phyloP scores from a whole-genome alignment of 148 eudicot genomes.

The Beta vulgaris region DNA sequence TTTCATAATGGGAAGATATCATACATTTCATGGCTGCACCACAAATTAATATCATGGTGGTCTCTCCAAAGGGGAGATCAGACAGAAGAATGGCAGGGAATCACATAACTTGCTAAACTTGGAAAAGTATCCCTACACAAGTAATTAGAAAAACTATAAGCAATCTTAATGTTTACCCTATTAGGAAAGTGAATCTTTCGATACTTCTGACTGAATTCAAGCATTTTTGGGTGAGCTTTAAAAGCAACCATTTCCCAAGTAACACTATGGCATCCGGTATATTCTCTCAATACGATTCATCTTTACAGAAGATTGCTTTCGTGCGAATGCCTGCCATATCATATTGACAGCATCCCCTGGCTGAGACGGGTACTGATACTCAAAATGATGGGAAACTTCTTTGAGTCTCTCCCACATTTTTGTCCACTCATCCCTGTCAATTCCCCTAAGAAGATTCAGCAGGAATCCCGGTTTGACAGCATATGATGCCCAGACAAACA shows the following conservation, averaged over 20 bases:
- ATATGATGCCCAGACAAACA: conserved; percentile 66
- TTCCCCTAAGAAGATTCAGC: conserved; percentile 61
- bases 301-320: conserved; percentile 37
- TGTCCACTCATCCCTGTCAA: conserved; percentile 66
- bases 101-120: conserved; percentile 4
- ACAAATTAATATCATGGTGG: background rate
- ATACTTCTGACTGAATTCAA: conserved; percentile 4
- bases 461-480: conserved; percentile 67
- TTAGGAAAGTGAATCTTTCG: background rate
- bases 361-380: conserved; percentile 73
- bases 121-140: background rate
- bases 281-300: conserved; percentile 40
- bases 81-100: background rate
- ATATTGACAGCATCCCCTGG: conserved; percentile 82
- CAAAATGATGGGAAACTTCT: conserved; percentile 61
- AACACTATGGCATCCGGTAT: conserved; percentile 38
- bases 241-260: background rate
- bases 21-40: background rate
- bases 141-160: background rate
- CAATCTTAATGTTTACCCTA: background rate
- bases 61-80: background rate
- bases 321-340: conserved; percentile 78
- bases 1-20: background rate
- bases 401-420: conserved; percentile 82
- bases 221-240: too few relatives aligned